Evolutionary conservation across 352 stramenopile genomes (phyloP).

Genomic region (Phytophthora europaea): DNA sequence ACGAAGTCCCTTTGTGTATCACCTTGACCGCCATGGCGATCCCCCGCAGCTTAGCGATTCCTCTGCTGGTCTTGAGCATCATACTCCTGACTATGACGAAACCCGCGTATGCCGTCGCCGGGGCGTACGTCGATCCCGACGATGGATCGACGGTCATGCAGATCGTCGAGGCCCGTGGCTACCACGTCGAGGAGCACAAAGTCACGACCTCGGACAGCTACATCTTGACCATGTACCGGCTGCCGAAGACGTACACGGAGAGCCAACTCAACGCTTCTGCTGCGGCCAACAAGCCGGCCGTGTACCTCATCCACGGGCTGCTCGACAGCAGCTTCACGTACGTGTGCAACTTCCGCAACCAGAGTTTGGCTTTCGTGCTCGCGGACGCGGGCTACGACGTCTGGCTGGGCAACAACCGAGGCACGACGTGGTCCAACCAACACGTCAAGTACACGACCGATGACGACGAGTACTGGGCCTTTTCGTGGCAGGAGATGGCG

Average conservation of each 20-base stretch:
- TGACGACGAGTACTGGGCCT: constrained; percentile 68
- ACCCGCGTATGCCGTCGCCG: constrained; percentile 15
- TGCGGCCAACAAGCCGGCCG: constrained; percentile 52
- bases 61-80: constrained; percentile 10
- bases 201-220: constrained; percentile 67
- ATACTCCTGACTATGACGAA: constrained; percentile 9
- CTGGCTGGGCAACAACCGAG: constrained; percentile 79
- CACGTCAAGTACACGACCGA: constrained; percentile 57
- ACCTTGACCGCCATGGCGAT: constrained; percentile 15
- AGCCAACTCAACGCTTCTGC: constrained; percentile 41
- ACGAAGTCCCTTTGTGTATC: constrained; percentile 7
- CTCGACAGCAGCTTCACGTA: constrained; percentile 74
- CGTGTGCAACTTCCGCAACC: constrained; percentile 67
- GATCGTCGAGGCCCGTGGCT: constrained; percentile 59
- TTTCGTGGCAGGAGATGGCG: constrained; percentile 75
- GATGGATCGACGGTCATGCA: constrained; percentile 57
- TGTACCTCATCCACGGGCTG: constrained; percentile 74
- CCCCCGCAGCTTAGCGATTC: constrained; percentile 7
- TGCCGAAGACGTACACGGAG: constrained; percentile 66
- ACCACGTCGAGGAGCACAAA: constrained; percentile 65
- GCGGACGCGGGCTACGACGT: constrained; percentile 73
- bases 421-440: constrained; percentile 70
- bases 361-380: constrained; percentile 69
- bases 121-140: constrained; percentile 53
- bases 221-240: constrained; percentile 74